Evolutionary conservation across 768 basidiomycete species (phyloP).

Genomic region (Agaricus blazei): DNA sequence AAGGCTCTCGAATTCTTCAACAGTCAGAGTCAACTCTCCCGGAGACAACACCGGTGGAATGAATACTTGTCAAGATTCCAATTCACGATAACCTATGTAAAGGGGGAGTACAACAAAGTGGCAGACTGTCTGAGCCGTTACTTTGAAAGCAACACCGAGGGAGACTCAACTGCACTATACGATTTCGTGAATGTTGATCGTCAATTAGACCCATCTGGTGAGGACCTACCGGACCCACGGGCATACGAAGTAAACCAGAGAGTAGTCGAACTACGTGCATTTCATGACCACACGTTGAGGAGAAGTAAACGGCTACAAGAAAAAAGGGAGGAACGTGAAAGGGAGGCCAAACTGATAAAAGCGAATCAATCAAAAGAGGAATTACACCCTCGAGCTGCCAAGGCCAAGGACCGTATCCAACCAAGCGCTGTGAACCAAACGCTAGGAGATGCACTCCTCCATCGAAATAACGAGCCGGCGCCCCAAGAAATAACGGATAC

Average conservation of each 20-base stretch:
- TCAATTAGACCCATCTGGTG: conserved; percentile 14
- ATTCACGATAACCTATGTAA: conserved; percentile 18
- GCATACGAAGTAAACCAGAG: conserved; percentile 13
- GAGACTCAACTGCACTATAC: conserved; percentile 11
- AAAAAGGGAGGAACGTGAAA: too few species aligned
- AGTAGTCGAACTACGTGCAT: conserved; percentile 9
- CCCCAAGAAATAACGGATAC: too few species aligned
- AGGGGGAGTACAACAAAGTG: conserved; percentile 21
- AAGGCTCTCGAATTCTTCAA: conserved; percentile 22
- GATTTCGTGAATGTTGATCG: conserved; percentile 19
- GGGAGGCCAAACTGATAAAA: too few species aligned
- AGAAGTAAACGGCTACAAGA: conserved; percentile 6
- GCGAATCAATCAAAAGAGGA: too few species aligned
- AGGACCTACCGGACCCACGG: conserved; percentile 14
- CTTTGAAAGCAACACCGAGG: conserved; percentile 20
- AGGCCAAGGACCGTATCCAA: too few species aligned
- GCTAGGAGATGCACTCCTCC: too few species aligned
- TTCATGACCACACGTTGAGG: neutral
- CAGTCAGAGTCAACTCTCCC: conserved; percentile 13
- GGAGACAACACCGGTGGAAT: conserved; percentile 22
- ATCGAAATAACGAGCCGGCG: too few species aligned
- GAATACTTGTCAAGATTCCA: conserved; percentile 25
- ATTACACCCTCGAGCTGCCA: too few species aligned
- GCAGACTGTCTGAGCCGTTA: conserved; percentile 24
- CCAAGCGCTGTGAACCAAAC: too few species aligned